Percentiles rank a stretch among this genome's conserved stretches.
These are phyloP conservation scores for Botryotinia narcissicola DNA, from an alignment of 2,329 filamentous ascomycete genomes.

Conservation along the genomic window DNA sequence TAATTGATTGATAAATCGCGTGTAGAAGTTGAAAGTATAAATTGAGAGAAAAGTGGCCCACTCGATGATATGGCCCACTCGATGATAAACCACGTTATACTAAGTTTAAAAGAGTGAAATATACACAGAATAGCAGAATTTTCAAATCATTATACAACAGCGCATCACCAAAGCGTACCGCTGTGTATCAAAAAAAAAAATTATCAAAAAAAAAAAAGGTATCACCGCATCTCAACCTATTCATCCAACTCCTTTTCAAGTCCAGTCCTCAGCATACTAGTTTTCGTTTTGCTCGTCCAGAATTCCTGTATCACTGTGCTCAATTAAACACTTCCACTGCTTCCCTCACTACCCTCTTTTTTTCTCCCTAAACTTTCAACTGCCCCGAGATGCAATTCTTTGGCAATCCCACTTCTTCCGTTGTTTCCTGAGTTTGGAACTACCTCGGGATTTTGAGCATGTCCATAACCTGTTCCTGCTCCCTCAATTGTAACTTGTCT, in stretches of 20 bases:
- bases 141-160: background rate
- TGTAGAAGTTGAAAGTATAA: too few relatives aligned
- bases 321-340: slow-evolving; percentile 15
- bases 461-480: slow-evolving; percentile 25
- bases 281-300: background rate
- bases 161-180: background rate
- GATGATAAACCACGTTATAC: background rate
- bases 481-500: slow-evolving; percentile 22
- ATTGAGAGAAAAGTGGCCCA: too few relatives aligned
- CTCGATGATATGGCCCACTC: too few relatives aligned
- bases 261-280: background rate
- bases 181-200: background rate
- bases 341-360: slow-evolving; percentile 1
- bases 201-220: background rate
- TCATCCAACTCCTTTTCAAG: background rate
- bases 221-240: background rate
- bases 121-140: background rate
- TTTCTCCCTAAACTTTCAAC: slow-evolving; percentile 26
- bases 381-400: slow-evolving; percentile 24
- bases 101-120: background rate
- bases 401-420: slow-evolving; percentile 27
- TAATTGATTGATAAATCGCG: too few relatives aligned
- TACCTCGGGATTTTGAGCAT: background rate
- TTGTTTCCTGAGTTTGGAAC: slow-evolving; percentile 27
- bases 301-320: too few relatives aligned